Evolutionary conservation across 2,329 filamentous ascomycete genomes (phyloP), one percentile per base, ranked within the genome.

Genomic region (Colletotrichum viniferum): DNA sequence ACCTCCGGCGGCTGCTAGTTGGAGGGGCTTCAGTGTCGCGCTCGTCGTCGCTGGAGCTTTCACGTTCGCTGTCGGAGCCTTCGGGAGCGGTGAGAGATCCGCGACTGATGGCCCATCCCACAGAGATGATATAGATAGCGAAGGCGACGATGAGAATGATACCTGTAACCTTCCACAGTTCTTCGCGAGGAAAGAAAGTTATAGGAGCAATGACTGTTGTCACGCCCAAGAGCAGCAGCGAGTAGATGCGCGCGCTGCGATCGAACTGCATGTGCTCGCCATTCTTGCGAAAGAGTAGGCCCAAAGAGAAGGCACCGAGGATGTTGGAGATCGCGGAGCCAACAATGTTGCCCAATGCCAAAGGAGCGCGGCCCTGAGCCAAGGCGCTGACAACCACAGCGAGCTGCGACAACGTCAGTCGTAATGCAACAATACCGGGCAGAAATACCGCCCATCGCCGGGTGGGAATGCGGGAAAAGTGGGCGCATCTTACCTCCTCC

Each of bases 301-400:
- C 89, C 2, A 91, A 82, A 2, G 88, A 88, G 78, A 91, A 91
- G 14, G 89, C 89, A 18, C 89, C 89, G 3, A 90, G 83, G 66
- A 90, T 88, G 70, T 90, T 90, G 65, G 89, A 90, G 61, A 91
- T 88, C 43, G 85, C 83, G 21, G 88, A 88, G n/a, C 89, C 89
- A 75, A 90, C 79, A 64, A 90, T 84, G 75, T 90, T 91, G n/a
- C 88, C 89, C 1, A 90, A 78, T 12, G 89, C 89, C 9, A 90
- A 81, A 2, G 88, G 85, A 1, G 85, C 83, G 28, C 85, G 87
- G 32, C 84, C 81, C 68, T 86, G 87, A 4, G 85, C 81, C 36
- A 90, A 82, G 10, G 87, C 85, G 24, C 87, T 85, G 13, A 89
- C 77, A 4, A 90, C 86, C 0, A 91, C 66, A 12, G 66, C 66